These are phyloP conservation scores for Soucietia sequanensis DNA, from an alignment of 805 yeast species.

Conservation along the genomic window DNA sequence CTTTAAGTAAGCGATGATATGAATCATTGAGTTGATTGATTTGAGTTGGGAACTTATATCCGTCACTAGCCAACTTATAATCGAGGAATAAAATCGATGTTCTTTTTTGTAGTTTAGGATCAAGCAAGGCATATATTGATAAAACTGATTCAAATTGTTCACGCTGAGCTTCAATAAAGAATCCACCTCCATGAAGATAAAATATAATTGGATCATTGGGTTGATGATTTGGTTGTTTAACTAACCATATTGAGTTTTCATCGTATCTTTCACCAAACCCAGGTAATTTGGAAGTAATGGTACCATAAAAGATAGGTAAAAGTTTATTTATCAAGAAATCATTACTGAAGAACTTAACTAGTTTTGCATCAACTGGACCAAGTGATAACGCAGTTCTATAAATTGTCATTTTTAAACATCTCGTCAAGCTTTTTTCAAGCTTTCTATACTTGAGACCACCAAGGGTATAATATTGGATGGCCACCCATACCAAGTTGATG, in stretches of 20 bases:
- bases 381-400: constrained; percentile 9
- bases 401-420: constrained; percentile 10
- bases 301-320: constrained; percentile 2
- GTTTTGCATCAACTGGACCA: constrained; percentile 7
- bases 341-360: constrained; percentile 5
- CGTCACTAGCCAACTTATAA: constrained; percentile 29
- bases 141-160: constrained; percentile 30
- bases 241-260: constrained; percentile 33
- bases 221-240: constrained; percentile 22
- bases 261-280: constrained; percentile 33
- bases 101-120: constrained; percentile 13
- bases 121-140: constrained; percentile 26
- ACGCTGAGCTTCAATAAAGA: constrained; percentile 27
- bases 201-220: constrained; percentile 29
- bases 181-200: constrained; percentile 43
- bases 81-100: constrained; percentile 29
- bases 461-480: constrained; percentile 8
- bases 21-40: constrained; percentile 27
- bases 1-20: constrained; percentile 19
- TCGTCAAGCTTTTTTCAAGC: constrained; percentile 9
- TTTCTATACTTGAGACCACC: constrained; percentile 8
- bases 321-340: constrained; percentile 11
- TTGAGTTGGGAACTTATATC: constrained; percentile 32
- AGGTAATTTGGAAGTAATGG: constrained; percentile 14
- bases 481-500: constrained; percentile 1